These are phyloP conservation scores for Rhodotorula sp. DNA, from an alignment of 1,284 basidiomycete species.

Conservation along the genomic window DNA sequence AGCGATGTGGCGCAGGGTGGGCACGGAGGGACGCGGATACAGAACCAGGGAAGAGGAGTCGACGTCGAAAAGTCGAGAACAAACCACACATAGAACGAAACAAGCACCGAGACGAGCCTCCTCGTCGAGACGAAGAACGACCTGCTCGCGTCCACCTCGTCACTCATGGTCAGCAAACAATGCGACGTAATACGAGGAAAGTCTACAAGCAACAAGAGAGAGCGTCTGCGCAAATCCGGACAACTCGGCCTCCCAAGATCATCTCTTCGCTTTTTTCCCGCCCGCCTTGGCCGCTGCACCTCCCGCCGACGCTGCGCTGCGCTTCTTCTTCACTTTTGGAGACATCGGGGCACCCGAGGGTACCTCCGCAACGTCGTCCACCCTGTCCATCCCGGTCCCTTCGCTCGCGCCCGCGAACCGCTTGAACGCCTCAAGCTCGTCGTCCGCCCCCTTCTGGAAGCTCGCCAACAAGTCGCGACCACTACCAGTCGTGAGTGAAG, in stretches of 20 bases:
- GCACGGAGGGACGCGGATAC: too few relatives aligned
- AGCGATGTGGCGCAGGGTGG: too few relatives aligned
- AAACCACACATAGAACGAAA: too few relatives aligned
- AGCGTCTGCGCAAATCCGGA: not conserved
- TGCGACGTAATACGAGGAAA: not conserved
- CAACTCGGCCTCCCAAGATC: not conserved
- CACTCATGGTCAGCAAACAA: too few relatives aligned
- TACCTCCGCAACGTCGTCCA: too few relatives aligned
- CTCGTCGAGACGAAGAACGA: too few relatives aligned
- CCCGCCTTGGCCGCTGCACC: not conserved
- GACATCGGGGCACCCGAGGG: slow-evolving; percentile 1
- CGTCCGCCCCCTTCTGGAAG: slow-evolving; percentile 19
- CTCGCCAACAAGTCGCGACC: slow-evolving; percentile 17
- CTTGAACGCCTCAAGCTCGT: slow-evolving; percentile 13
- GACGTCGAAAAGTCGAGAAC: too few relatives aligned
- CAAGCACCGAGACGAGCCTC: too few relatives aligned
- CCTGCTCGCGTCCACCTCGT: too few relatives aligned
- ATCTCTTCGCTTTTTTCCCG: slow-evolving; percentile 4
- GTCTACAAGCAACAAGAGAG: not conserved
- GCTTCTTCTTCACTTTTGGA: slow-evolving; percentile 1
- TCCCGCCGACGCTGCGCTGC: not conserved
- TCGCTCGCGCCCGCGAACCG: not conserved
- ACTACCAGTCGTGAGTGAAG: not conserved
- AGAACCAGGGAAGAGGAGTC: too few relatives aligned
- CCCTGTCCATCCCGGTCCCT: not conserved